Evolutionary conservation across 805 yeast genomes (phyloP).

Genomic region (Pichia gijzeniarum): DNA sequence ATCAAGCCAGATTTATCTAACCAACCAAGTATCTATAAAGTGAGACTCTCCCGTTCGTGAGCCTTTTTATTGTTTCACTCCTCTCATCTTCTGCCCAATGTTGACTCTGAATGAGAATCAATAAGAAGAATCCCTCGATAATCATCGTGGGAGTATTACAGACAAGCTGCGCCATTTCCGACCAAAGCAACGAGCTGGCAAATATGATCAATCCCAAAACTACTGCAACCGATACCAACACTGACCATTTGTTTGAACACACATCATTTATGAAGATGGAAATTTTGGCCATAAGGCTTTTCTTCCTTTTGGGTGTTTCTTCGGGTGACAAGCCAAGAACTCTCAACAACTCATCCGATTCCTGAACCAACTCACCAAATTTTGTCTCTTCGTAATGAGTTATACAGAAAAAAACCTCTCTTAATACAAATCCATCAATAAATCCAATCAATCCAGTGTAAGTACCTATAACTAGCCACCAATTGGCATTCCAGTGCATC

Average conservation of each 20-base stretch:
- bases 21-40: not conserved
- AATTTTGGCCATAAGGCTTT: conserved; percentile 8
- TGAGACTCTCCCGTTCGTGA: conserved; percentile 12
- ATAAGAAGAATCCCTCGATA: conserved; percentile 36
- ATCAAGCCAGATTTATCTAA: too few species aligned
- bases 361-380: conserved; percentile 26
- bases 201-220: conserved; percentile 28
- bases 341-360: conserved; percentile 30
- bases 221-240: conserved; percentile 23
- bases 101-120: conserved; percentile 35
- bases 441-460: conserved; percentile 40
- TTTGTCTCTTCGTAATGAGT: conserved; percentile 19
- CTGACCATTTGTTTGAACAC: conserved; percentile 32
- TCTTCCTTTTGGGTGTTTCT: conserved; percentile 6
- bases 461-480: conserved; percentile 44
- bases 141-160: conserved; percentile 40
- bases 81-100: conserved; percentile 22
- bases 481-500: conserved; percentile 33
- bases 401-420: conserved; percentile 32
- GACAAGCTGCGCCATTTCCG: conserved; percentile 35
- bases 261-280: conserved; percentile 23
- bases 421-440: conserved; percentile 36
- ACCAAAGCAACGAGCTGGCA: conserved; percentile 34
- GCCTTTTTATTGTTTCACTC: conserved; percentile 7
- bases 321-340: conserved; percentile 20